Evolutionary conservation across 768 basidiomycete genomes (phyloP).

Genomic region (Antrodiella citrinella): DNA sequence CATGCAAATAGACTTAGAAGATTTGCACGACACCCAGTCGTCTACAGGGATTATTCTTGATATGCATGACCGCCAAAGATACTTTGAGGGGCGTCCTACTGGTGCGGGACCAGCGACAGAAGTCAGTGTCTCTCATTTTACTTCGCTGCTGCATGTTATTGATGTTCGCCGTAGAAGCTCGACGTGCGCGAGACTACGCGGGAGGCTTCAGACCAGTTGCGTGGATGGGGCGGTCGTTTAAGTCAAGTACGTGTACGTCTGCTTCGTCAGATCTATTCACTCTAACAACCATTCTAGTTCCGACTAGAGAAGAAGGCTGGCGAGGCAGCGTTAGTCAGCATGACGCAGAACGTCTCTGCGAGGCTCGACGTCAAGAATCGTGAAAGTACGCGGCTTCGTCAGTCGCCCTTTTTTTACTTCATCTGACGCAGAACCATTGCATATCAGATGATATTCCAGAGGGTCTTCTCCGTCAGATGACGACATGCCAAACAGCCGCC

Average conservation of each 20-base stretch:
- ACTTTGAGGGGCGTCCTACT: slow-evolving; percentile 60
- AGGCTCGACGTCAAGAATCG: slow-evolving; percentile 57
- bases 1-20: slow-evolving; percentile 73
- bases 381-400: slow-evolving; percentile 66
- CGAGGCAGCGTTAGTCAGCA: slow-evolving; percentile 58
- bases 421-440: too few species aligned
- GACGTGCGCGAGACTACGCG: slow-evolving; percentile 41
- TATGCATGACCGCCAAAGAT: slow-evolving; percentile 79
- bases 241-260: slow-evolving; percentile 45
- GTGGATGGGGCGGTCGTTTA: slow-evolving; percentile 42
- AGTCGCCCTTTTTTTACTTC: too few species aligned
- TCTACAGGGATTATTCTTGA: slow-evolving; percentile 71
- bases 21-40: slow-evolving; percentile 64
- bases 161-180: not conserved
- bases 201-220: slow-evolving; percentile 38
- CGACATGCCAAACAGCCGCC: slow-evolving; percentile 84
- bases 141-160: not conserved
- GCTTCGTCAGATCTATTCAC: not conserved
- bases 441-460: slow-evolving; percentile 71
- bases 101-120: slow-evolving; percentile 11
- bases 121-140: slow-evolving; percentile 11
- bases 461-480: slow-evolving; percentile 72
- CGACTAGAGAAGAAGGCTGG: slow-evolving; percentile 61
- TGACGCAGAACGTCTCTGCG: slow-evolving; percentile 76
- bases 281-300: slow-evolving; percentile 40